These are phyloP conservation scores for Beverwykella pulmonaria DNA, from an alignment of 495 filamentous ascomycete genomes.

Conservation along the genomic window DNA sequence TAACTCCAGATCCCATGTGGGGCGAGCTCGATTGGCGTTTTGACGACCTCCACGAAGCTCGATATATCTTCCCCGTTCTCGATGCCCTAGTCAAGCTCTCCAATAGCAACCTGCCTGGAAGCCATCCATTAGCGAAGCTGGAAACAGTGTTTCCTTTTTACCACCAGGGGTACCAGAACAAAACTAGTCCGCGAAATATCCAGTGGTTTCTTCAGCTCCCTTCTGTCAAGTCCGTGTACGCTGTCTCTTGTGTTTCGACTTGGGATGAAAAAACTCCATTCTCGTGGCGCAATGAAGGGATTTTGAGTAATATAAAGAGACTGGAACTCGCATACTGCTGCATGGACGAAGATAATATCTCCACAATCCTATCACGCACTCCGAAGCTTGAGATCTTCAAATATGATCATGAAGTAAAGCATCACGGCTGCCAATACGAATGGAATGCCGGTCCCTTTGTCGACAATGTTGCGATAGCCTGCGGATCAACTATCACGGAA, in stretches of 20 bases:
- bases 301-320: neutral
- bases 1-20: no score
- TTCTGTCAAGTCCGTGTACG: neutral
- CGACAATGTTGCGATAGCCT: neutral
- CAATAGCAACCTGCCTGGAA: neutral
- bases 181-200: neutral
- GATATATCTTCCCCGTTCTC: neutral
- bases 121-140: neutral
- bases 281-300: neutral
- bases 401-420: conserved; percentile 1
- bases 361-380: neutral
- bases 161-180: neutral
- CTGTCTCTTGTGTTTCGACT: neutral
- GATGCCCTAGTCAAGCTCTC: neutral
- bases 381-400: conserved; percentile 1
- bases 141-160: neutral
- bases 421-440: neutral
- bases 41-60: neutral
- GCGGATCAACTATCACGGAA: neutral
- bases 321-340: conserved; percentile 7
- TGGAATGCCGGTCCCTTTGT: neutral
- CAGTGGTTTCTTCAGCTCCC: conserved; percentile 1
- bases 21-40: no score
- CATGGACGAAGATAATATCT: neutral
- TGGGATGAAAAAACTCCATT: neutral